Evolutionary conservation across 352 stramenopile genomes (phyloP), one percentile per base, ranked within the genome.

Genomic region (Globisporangium spiculum): DNA sequence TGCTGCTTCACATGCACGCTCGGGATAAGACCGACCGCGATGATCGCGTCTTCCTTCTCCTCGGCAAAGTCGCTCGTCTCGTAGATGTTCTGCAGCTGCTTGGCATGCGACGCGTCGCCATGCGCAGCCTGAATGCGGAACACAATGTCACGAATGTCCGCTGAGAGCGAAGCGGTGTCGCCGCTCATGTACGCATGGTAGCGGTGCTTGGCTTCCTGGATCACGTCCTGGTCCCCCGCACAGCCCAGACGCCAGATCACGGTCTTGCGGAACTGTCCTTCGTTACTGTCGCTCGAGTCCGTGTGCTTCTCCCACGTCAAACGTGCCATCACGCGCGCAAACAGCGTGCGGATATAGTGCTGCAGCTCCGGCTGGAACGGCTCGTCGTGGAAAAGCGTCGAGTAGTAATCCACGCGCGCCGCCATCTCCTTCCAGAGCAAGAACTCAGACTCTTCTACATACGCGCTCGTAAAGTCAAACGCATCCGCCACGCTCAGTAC

Each of bases 401-500:
- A 74, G 70, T 88, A 91, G 64, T 82, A 79, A 10, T 14, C 65
- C 68, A 91, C 62, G 60, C 79, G 83, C 18, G 71, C 65, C 38
- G 84, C 87, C 44, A 91, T 86, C 41, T 91, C 75, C 63, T 89
- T 90, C 86, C 86, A 94, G 26, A 80, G 83, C 27, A 88, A 66
- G 20, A 81, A 85, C 59, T 80, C 83, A 1, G 76, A 74, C 64
- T 94, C 86, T 36, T 85, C 65, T 0, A 79, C 67, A 55, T 84
- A 91, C n/a, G 84, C 77, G 5, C 53, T 77, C 0, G 75, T 86
- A 68, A 91, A 92, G 38, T 91, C 81, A 14, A 94, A 56, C 12
- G 84, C 86, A 8, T 86, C 69, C 1, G 81, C 54, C 1, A 92
- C 70, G 4, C 70, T 66, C 24, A 91, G 38, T 14, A 84, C 71